These are phyloP conservation scores for Leccinum broughii DNA, from an alignment of 768 basidiomycete species.

Conservation along the genomic window DNA sequence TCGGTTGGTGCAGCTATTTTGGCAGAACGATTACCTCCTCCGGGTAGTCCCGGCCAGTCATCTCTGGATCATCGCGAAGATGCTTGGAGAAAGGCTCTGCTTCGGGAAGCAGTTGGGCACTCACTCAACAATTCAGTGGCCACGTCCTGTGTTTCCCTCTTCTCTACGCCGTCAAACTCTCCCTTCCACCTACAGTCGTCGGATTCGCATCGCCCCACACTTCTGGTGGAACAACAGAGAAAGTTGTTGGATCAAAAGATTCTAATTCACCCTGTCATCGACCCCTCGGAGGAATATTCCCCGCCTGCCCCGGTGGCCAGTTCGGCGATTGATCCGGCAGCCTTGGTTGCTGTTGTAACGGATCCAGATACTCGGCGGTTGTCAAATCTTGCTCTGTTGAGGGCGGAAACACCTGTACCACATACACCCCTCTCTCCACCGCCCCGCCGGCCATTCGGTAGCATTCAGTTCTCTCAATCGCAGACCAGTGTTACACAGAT, in stretches of 20 bases:
- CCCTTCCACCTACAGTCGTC: slow-evolving; percentile 23
- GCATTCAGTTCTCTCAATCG: slow-evolving; percentile 53
- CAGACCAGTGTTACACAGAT: slow-evolving; percentile 49
- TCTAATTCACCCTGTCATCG: slow-evolving; percentile 40
- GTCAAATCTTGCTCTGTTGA: slow-evolving; percentile 49
- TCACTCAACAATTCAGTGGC: slow-evolving; percentile 64
- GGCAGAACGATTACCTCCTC: slow-evolving; percentile 71
- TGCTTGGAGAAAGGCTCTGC: slow-evolving; percentile 73
- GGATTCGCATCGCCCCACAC: slow-evolving; percentile 24
- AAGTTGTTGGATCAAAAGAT: slow-evolving; percentile 45
- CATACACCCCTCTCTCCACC: slow-evolving; percentile 67
- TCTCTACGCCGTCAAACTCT: slow-evolving; percentile 40
- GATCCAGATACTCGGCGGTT: slow-evolving; percentile 37
- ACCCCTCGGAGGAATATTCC: slow-evolving; percentile 34
- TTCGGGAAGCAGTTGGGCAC: slow-evolving; percentile 77
- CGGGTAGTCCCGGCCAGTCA: slow-evolving; percentile 59
- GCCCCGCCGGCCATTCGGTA: slow-evolving; percentile 48
- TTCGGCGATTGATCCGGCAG: slow-evolving; percentile 8
- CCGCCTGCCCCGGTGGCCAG: slow-evolving; percentile 21
- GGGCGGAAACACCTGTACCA: slow-evolving; percentile 67
- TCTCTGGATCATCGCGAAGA: slow-evolving; percentile 56
- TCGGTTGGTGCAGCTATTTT: slow-evolving; percentile 75
- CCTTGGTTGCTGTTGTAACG: slow-evolving; percentile 19
- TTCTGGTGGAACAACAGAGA: slow-evolving; percentile 25
- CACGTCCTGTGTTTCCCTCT: slow-evolving; percentile 34